Evolutionary conservation across 345 rosid species (phyloP).

Genomic region (Eucalyptus fibrosa): DNA sequence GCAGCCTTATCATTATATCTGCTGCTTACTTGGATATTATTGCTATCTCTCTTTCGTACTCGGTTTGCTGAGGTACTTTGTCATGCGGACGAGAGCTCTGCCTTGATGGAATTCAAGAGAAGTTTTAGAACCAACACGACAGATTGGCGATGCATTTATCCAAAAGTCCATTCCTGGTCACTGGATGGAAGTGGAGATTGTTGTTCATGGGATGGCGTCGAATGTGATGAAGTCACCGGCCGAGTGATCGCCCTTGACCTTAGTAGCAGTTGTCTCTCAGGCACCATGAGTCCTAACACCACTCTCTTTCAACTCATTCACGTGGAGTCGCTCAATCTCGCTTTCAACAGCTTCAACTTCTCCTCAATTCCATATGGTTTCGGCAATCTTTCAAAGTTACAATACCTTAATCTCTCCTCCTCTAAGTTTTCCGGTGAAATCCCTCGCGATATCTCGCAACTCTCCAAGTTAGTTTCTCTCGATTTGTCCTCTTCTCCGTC

Average conservation of each 20-base stretch:
- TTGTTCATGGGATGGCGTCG: neutral
- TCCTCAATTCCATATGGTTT: neutral
- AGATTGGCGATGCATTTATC: rapidly evolving
- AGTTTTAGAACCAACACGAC: neutral
- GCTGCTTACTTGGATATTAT: neutral
- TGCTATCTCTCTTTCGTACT: neutral
- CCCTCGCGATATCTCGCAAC: neutral
- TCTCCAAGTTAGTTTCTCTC: neutral
- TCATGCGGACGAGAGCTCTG: neutral
- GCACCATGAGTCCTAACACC: neutral
- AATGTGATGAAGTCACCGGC: neutral
- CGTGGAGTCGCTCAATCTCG: neutral
- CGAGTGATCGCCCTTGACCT: neutral
- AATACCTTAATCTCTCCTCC: neutral
- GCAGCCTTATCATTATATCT: neutral
- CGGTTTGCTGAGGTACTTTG: neutral
- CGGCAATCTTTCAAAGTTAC: neutral
- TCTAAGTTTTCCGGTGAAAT: neutral
- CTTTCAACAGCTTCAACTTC: neutral
- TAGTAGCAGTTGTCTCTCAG: neutral
- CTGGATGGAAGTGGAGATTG: neutral
- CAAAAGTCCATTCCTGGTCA: neutral
- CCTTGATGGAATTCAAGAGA: neutral
- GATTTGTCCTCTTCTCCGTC: rapidly evolving
- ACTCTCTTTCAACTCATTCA: neutral